Conservation (phyloP, 2,329 filamentous ascomycete genomes). For the Myriosclerotinia curreyana region DNA sequence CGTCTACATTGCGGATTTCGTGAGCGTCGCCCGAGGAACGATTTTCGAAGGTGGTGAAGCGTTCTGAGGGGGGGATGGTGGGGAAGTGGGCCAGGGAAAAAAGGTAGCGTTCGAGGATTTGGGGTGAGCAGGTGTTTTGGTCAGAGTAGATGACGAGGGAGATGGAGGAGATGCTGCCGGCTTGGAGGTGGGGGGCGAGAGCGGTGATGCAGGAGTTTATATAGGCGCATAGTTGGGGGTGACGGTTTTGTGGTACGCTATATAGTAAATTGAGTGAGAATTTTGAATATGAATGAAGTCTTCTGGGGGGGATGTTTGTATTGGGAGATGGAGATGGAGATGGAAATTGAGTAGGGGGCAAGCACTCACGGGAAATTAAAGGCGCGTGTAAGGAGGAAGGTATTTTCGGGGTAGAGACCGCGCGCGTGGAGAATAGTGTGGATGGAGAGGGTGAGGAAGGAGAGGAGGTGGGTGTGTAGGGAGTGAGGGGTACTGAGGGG, state of each 20-base stretch:
- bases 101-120: constrained; percentile 44
- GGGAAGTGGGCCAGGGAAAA: constrained; percentile 45
- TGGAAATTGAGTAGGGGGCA: not conserved
- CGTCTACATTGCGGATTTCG: constrained; percentile 54
- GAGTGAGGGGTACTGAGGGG: constrained; percentile 32
- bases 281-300: no score
- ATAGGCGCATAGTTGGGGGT: constrained; percentile 60
- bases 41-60: constrained; percentile 40
- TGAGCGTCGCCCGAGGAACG: constrained; percentile 13
- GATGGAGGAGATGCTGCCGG: constrained; percentile 23
- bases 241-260: constrained; percentile 62
- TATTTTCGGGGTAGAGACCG: constrained; percentile 60
- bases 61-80: constrained; percentile 38
- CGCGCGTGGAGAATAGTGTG: constrained; percentile 68
- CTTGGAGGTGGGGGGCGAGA: constrained; percentile 10
- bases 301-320: not conserved
- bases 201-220: constrained; percentile 8
- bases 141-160: constrained; percentile 40
- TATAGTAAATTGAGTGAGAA: no score
- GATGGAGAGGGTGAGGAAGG: constrained; percentile 67
- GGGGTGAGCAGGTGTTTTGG: not conserved
- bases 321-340: no score
- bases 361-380: constrained; percentile 57
- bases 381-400: constrained; percentile 64
- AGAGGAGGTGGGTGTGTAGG: constrained; percentile 55